phyloP scores from a whole-genome alignment of 192 early-diverging fungal genomes.

The Phlyctochytrium arcticum region DNA sequence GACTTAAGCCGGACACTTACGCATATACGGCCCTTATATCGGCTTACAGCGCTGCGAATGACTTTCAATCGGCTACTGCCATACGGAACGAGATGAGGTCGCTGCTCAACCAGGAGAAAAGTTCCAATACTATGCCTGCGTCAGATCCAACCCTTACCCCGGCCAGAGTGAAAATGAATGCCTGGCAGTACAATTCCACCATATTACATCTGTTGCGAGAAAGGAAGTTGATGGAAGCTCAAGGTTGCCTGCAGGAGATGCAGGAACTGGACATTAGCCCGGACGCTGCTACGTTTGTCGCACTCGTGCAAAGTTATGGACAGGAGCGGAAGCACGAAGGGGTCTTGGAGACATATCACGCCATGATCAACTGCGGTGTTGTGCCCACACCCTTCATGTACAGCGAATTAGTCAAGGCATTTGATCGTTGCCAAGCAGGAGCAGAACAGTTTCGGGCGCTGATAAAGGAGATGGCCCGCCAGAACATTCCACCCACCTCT shows the following conservation, averaged over 20 bases:
- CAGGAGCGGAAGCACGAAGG: background rate
- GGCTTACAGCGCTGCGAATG: background rate
- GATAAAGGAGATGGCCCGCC: background rate
- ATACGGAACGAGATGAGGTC: background rate
- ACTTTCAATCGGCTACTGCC: slow-evolving; percentile 6
- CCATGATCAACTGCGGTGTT: slow-evolving; percentile 8
- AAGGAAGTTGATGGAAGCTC: background rate
- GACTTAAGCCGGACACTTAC: slow-evolving; percentile 2
- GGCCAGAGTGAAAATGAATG: no score
- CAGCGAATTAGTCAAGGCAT: background rate
- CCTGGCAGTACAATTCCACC: slow-evolving; percentile 2
- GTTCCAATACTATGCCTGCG: no score
- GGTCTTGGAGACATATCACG: background rate
- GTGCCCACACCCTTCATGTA: slow-evolving; percentile 17
- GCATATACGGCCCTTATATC: slow-evolving; percentile 4
- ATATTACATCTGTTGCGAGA: background rate
- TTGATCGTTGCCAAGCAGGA: background rate
- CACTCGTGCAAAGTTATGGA: background rate
- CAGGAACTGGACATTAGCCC: background rate
- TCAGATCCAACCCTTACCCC: no score
- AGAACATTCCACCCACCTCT: background rate
- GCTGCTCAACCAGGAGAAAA: no score
- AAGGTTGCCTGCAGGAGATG: slow-evolving; percentile 5
- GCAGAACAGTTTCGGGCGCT: background rate
- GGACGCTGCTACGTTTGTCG: slow-evolving; percentile 10